Evolutionary conservation across 257 asterid species (phyloP), one percentile per base, ranked within the genome.

Genomic region (Haberlea rhodopensis): DNA sequence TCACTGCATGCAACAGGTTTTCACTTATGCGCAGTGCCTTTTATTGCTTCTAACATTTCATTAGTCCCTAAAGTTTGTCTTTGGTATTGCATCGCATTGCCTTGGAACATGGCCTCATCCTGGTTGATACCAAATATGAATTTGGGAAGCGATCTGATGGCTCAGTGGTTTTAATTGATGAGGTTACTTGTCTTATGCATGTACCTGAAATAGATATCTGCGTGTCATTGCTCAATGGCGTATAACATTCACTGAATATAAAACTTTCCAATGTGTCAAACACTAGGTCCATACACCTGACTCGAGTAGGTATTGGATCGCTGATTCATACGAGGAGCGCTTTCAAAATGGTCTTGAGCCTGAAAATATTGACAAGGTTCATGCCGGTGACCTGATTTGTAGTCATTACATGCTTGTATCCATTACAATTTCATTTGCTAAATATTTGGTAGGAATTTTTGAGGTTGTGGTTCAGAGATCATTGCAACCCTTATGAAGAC

Each of bases 61-160:
- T 43, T 27, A 18, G 22, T 60, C 58, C 19, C 29, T 31, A 52
- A 18, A 22, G 11, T 22, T 57, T 66, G 31, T 53, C n/a, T 48
- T 70, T 28, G 29, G 15, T 58, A 54, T 71, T 75, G 73, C 83
- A 92, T 97, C 70, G 54, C 4, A 73, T 81, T 48, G 97, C 99
- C 15, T 46, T 56, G 68, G 89, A 90, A 72, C 95, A 90, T 76
- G 97, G 97, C 56, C 72, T 94, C 59, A 80, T 90, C 63, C 76
- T 94, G 84, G 97, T 85, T 73, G 97, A 94, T 77, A 89, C 99
- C 26, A 94, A 94, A 73, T 94, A 90, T 79, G 99, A 94, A 80
- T 94, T 94, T 53, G 99, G 99, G 65, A 94, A 94, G 79, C 91
- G 88, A 56, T 68, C 94, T 62, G 95, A 94, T 76, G 96, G 99